Conservation (phyloP, 805 yeast species). For the Torulaspora maleeae region DNA sequence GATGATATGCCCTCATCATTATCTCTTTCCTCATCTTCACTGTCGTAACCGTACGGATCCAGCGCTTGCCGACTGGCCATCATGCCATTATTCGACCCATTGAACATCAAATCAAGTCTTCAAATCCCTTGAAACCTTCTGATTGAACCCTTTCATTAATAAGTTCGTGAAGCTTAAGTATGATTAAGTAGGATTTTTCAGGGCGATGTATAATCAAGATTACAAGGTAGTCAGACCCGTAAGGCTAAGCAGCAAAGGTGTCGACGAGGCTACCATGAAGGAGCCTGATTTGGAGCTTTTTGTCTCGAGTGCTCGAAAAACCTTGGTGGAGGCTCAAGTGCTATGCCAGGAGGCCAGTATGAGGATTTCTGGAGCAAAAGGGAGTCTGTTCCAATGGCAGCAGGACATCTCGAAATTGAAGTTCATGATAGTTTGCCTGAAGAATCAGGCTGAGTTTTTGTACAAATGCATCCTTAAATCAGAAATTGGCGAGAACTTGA, state of each 20-base stretch:
- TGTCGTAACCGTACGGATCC: conserved; percentile 15
- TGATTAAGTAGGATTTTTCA: not conserved
- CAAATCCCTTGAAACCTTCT: not conserved
- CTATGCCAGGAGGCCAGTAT: conserved; percentile 49
- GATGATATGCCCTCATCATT: conserved; percentile 9
- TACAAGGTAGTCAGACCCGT: too few relatives aligned
- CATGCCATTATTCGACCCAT: not conserved
- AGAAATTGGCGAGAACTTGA: conserved; percentile 32
- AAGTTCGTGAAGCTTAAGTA: not conserved
- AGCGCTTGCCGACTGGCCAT: conserved; percentile 1
- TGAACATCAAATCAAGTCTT: not conserved
- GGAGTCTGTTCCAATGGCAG: conserved; percentile 40
- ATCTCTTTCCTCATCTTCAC: conserved; percentile 24
- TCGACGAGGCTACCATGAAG: not conserved
- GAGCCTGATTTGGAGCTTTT: conserved; percentile 29
- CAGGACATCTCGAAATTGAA: conserved; percentile 40
- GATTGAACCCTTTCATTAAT: not conserved
- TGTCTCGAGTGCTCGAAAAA: conserved; percentile 45
- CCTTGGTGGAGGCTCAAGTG: conserved; percentile 46
- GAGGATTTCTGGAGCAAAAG: conserved; percentile 35
- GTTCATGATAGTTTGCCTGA: conserved; percentile 44
- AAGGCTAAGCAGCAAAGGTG: too few relatives aligned
- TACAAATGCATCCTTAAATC: conserved; percentile 29
- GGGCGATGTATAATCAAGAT: not conserved
- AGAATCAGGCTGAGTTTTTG: conserved; percentile 45